Evolutionary conservation across 768 basidiomycete species (phyloP), one percentile per base, ranked within the genome.

Genomic region (Tephrocybe sp.): DNA sequence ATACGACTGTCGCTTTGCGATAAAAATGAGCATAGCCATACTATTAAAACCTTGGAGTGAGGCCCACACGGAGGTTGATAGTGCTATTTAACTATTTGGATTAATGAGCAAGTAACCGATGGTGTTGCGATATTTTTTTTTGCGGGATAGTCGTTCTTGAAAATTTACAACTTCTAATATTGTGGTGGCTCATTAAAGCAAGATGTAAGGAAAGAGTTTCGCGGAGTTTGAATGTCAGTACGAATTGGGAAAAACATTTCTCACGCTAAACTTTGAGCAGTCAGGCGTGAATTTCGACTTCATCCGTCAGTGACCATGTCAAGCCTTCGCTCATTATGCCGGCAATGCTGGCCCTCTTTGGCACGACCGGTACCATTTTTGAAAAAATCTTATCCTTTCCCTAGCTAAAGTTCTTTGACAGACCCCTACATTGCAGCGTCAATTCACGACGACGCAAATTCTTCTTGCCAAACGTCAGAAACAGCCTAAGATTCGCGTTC

Each of bases 361-460:
- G 43, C 43, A 20, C 46, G 49, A 30, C 23, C 39, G 35, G 60
- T 66, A 60, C 23, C 53, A 30, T 32, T 35, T 12, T 4, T 31
- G 33, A 12, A 5, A 41, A 7, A 10, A 10, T 32, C 0, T 11
- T 13, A 39, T 14, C 4, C 3, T 19, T 39, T 5, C 34, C 5
- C 7, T 16, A 13, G 26, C 46, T 56, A 2, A 56, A 16, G 33
- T 30, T 17, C 19, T 34, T 51, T 10, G 10, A 23, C 45, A 62
- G 59, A 53, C 38, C 45, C 40, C 40, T 31, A 52, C 22, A 12
- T 43, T 41, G n/a, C 51, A 54, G 45, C 75, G 82, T 40, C 69
- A 70, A 41, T 87, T 89, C 62, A 80, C 78, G 22, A 78, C 78
- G 3, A 82, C 72, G 19, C 68, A 67, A 41, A 62, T 68, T 54